A percentile compares a stretch with the other conserved stretches of the same genome.
Evolutionary conservation across 2,329 filamentous ascomycete species (phyloP).

Genomic region (Fusarium pseudoanthophilum): DNA sequence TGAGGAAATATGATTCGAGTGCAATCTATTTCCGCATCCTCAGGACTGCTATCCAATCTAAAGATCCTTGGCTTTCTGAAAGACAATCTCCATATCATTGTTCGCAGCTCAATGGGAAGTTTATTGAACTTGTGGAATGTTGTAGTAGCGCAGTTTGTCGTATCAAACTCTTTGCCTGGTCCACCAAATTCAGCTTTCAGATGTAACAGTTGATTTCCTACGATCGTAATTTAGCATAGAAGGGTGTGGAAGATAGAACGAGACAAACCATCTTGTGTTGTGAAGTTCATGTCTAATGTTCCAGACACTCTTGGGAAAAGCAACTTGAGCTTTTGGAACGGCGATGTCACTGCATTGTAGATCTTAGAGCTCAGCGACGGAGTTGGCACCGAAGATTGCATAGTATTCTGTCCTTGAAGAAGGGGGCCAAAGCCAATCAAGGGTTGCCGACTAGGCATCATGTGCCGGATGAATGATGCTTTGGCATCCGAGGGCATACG

Average conservation of each 20-base stretch:
- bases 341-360: background rate
- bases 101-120: background rate
- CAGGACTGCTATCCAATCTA: background rate
- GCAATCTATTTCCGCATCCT: background rate
- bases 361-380: background rate
- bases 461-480: background rate
- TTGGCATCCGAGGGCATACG: background rate
- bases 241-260: background rate
- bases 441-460: background rate
- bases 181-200: background rate
- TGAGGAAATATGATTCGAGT: background rate
- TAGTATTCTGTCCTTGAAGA: background rate
- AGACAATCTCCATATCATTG: background rate
- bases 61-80: background rate
- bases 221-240: background rate
- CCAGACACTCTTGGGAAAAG: background rate
- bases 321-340: background rate
- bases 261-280: background rate
- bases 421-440: too few relatives aligned
- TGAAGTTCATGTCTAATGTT: background rate
- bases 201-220: background rate
- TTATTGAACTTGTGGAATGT: constrained; percentile 1
- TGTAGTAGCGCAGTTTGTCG: background rate
- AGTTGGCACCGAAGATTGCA: background rate
- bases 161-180: background rate